These are phyloP conservation scores for Pythium coloratum DNA, from an alignment of 352 stramenopile species.

Conservation along the genomic window DNA sequence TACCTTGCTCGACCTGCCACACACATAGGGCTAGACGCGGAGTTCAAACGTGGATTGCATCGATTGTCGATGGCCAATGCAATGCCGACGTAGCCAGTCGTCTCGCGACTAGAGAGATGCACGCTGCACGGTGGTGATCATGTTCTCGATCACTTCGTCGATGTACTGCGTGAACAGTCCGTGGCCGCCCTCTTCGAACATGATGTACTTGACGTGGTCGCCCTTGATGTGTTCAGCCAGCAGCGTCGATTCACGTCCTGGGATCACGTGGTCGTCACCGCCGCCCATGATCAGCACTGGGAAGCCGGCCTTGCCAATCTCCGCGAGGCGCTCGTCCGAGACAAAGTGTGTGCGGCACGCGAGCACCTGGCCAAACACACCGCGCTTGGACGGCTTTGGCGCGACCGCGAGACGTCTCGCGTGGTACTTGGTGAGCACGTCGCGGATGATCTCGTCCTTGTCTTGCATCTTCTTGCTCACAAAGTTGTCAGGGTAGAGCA, in stretches of 20 bases:
- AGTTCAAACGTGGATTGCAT: background rate
- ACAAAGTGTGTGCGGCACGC: slow-evolving; percentile 43
- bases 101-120: background rate
- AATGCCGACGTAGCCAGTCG: background rate
- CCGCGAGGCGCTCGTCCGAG: slow-evolving; percentile 43
- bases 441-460: slow-evolving; percentile 16
- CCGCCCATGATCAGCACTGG: slow-evolving; percentile 53
- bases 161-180: slow-evolving; percentile 49
- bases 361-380: slow-evolving; percentile 22
- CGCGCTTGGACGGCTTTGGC: slow-evolving; percentile 7
- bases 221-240: slow-evolving; percentile 37
- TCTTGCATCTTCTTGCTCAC: slow-evolving; percentile 32
- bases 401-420: slow-evolving; percentile 3
- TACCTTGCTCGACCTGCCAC: background rate
- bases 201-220: slow-evolving; percentile 43
- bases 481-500: slow-evolving; percentile 46
- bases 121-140: slow-evolving; percentile 24
- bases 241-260: slow-evolving; percentile 35
- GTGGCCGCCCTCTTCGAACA: slow-evolving; percentile 49
- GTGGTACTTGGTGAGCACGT: slow-evolving; percentile 25
- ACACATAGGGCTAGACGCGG: background rate
- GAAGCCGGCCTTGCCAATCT: slow-evolving; percentile 42
- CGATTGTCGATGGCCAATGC: background rate
- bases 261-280: slow-evolving; percentile 51
- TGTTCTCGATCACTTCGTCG: slow-evolving; percentile 33